Evolutionary conservation across 352 stramenopile genomes (phyloP).

Genomic region (Pythium folliculosum): DNA sequence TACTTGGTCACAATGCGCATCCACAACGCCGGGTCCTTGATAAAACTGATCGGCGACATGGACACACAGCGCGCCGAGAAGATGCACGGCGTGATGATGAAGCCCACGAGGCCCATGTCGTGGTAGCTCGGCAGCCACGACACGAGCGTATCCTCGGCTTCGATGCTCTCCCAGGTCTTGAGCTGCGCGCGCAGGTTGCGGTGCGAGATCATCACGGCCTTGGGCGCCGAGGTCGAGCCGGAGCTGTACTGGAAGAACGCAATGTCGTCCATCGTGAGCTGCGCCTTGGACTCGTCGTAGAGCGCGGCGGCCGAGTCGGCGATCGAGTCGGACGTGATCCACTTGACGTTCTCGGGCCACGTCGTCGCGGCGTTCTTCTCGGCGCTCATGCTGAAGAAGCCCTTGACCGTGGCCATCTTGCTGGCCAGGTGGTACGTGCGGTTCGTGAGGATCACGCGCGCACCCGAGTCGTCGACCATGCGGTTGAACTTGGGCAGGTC

Average conservation of each 20-base stretch:
- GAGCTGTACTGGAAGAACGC: slow-evolving; percentile 88
- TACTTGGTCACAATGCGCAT: slow-evolving; percentile 78
- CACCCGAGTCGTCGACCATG: slow-evolving; percentile 71
- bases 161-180: slow-evolving; percentile 76
- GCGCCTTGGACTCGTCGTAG: slow-evolving; percentile 51
- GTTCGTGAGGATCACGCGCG: slow-evolving; percentile 69
- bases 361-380: slow-evolving; percentile 41
- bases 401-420: slow-evolving; percentile 80
- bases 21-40: slow-evolving; percentile 83
- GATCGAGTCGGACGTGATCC: slow-evolving; percentile 71
- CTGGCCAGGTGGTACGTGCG: slow-evolving; percentile 78
- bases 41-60: slow-evolving; percentile 87
- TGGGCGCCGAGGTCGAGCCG: slow-evolving; percentile 76
- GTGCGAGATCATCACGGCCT: slow-evolving; percentile 86
- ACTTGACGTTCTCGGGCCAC: slow-evolving; percentile 69
- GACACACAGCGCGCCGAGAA: slow-evolving; percentile 64
- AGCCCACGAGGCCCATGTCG: slow-evolving; percentile 86
- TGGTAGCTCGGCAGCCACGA: slow-evolving; percentile 84
- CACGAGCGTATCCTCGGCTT: slow-evolving; percentile 62
- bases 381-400: slow-evolving; percentile 68
- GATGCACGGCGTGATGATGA: slow-evolving; percentile 70
- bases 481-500: slow-evolving; percentile 82
- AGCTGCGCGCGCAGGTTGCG: slow-evolving; percentile 72
- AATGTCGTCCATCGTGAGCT: slow-evolving; percentile 52
- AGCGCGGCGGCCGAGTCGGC: slow-evolving; percentile 48